Conservation (phyloP, 2,329 filamentous ascomycete species). For the Alternaria consortialis region DNA sequence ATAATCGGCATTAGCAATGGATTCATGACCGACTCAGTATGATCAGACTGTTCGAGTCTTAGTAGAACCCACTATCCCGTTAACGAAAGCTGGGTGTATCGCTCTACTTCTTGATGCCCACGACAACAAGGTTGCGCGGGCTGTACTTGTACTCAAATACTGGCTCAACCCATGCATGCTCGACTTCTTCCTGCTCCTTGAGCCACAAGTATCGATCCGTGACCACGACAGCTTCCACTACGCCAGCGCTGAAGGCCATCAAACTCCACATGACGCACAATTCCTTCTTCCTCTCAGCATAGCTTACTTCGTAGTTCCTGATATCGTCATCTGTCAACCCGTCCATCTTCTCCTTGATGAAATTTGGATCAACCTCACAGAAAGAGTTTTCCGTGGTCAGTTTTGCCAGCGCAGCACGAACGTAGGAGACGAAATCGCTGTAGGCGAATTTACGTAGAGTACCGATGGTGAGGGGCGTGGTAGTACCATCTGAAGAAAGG, state of each 20-base stretch:
- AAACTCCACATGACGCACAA: slow-evolving; percentile 89
- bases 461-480: slow-evolving; percentile 85
- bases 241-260: slow-evolving; percentile 93
- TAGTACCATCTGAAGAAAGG: slow-evolving; percentile 61
- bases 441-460: slow-evolving; percentile 84
- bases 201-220: slow-evolving; percentile 90
- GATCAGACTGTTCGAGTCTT: neutral
- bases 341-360: slow-evolving; percentile 72
- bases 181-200: slow-evolving; percentile 75
- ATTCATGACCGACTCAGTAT: neutral
- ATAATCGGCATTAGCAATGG: neutral
- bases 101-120: slow-evolving; percentile 76
- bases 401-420: slow-evolving; percentile 82
- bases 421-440: slow-evolving; percentile 75
- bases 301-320: slow-evolving; percentile 71
- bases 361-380: slow-evolving; percentile 48
- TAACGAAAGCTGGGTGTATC: neutral
- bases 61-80: neutral
- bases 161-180: slow-evolving; percentile 86
- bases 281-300: slow-evolving; percentile 75
- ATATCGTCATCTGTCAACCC: slow-evolving; percentile 79
- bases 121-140: slow-evolving; percentile 90
- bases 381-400: slow-evolving; percentile 56
- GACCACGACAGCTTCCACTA: slow-evolving; percentile 90
- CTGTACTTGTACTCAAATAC: slow-evolving; percentile 90